Conservation (phyloP, 2,329 filamentous ascomycete species). For the Diplodia sapinea region DNA sequence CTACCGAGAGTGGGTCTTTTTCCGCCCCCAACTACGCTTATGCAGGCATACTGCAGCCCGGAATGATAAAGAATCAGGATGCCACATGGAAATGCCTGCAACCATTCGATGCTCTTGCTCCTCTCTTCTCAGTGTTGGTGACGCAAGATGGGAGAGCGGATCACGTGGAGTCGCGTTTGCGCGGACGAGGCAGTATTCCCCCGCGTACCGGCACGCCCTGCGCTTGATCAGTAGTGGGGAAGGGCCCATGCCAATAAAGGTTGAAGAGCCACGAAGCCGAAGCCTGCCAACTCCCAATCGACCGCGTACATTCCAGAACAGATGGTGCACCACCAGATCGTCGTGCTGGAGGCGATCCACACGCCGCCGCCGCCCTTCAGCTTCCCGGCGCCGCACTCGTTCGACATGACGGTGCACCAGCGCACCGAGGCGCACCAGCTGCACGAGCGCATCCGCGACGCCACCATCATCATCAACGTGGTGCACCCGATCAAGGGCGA, state of each 20-base stretch:
- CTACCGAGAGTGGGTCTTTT: not conserved
- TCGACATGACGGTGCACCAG: conserved; percentile 50
- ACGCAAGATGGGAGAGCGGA: not conserved
- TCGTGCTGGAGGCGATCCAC: conserved; percentile 53
- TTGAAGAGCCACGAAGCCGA: too few relatives aligned
- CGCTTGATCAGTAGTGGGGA: conserved; percentile 17
- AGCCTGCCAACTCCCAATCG: too few relatives aligned
- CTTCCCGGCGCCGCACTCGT: conserved; percentile 46
- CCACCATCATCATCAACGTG: conserved; percentile 55
- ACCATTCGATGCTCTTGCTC: too few relatives aligned
- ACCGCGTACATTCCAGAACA: too few relatives aligned
- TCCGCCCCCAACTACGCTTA: not conserved
- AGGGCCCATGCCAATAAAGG: too few relatives aligned
- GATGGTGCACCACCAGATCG: conserved; percentile 51
- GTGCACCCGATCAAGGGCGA: conserved; percentile 50
- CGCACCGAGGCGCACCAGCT: conserved; percentile 46
- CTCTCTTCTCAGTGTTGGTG: too few relatives aligned
- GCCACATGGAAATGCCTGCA: too few relatives aligned
- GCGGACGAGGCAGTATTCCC: not conserved
- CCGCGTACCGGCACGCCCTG: conserved; percentile 1
- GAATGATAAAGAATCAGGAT: not conserved
- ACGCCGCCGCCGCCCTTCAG: conserved; percentile 51
- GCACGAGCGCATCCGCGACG: conserved; percentile 51
- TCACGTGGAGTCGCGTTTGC: conserved; percentile 1
- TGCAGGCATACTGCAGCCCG: not conserved